Evolutionary conservation across 495 filamentous ascomycete genomes (phyloP).

Genomic region (Talaromyces proteolyticus): DNA sequence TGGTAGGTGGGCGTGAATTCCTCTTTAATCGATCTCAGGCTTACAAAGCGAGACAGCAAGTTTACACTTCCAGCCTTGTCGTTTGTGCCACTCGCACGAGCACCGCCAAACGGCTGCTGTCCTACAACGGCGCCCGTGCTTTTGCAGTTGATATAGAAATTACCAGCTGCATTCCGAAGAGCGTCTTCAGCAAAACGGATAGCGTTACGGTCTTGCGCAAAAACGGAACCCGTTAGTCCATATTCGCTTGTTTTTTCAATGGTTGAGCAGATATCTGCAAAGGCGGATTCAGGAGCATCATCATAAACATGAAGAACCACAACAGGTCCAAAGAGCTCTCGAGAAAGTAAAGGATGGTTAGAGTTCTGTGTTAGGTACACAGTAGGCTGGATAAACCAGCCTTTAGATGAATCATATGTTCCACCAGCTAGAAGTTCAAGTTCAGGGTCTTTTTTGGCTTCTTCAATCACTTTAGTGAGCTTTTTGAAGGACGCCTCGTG

Average conservation of each 20-base stretch:
- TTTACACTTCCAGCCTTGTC: slow-evolving; percentile 84
- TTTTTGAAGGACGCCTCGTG: slow-evolving; percentile 50
- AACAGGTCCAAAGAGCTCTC: slow-evolving; percentile 61
- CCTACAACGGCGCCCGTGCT: slow-evolving; percentile 87
- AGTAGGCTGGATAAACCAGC: slow-evolving; percentile 64
- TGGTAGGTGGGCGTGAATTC: slow-evolving; percentile 65
- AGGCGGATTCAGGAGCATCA: slow-evolving; percentile 43
- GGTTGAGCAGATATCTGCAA: slow-evolving; percentile 44
- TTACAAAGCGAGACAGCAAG: slow-evolving; percentile 73
- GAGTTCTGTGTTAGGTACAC: slow-evolving; percentile 62
- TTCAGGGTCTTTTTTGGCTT: slow-evolving; percentile 55
- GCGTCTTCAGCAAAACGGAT: slow-evolving; percentile 64
- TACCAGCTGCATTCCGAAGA: slow-evolving; percentile 73
- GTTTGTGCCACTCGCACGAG: slow-evolving; percentile 81
- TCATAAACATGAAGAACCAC: slow-evolving; percentile 56
- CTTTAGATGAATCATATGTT: slow-evolving; percentile 50
- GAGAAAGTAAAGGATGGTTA: slow-evolving; percentile 53
- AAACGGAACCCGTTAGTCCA: slow-evolving; percentile 74
- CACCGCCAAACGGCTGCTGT: slow-evolving; percentile 88
- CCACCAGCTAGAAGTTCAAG: slow-evolving; percentile 57
- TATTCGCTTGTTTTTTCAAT: slow-evolving; percentile 68
- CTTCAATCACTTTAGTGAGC: slow-evolving; percentile 50
- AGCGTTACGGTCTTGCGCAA: slow-evolving; percentile 64
- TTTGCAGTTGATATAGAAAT: slow-evolving; percentile 95
- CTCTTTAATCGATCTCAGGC: slow-evolving; percentile 83